Base-by-base conservation (phyloP, 768 basidiomycete genomes). In the Pulveroboletus frians region DNA sequence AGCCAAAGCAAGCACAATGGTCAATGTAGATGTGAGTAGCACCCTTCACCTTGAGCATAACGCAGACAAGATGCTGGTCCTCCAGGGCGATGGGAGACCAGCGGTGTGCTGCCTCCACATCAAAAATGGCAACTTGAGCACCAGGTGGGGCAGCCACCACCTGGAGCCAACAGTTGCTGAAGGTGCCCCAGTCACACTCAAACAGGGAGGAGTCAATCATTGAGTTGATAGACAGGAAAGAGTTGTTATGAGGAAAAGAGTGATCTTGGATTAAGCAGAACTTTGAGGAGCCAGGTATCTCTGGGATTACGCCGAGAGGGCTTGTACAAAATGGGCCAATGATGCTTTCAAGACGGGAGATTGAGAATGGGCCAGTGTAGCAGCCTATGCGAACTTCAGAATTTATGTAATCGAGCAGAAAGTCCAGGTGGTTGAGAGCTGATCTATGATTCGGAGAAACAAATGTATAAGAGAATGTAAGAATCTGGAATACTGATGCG, bases 351-450 rank as follows among this genome's bases (percentile, higher is more conserved):
- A 23, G 3, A 23, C 3, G 14, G 8, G 13, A 14, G 3, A 21
- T 14, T 3, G 21, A 39, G 14, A 39, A 39, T 4, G 38, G 21
- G 3, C 29, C 13, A 7, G 73, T 63, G 49, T 73, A 74, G 13
- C 64, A 63, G 2, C 65, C 59, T 6, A 62, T 63, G 0, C 52
- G 54, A 0, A 68, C 55, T 47, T 75, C 68, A 21, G 43, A 32
- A 0, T 42, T 10, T 7, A 76, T 74, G 46, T 76, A 71, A 0
- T 46, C 30, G 4, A 58, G 27, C 15, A 75, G 64, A 27, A 71
- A 71, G 4, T 45, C 23, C 1, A 4, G 0, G 2, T 46, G 26
- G 0, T 46, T 26, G 0, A 37, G 5, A 4, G 31, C 26, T 0
- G 46, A 54, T 2, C 29, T 9, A 8, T 29, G 29, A 9, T 29